These are phyloP conservation scores for Zygoascus meyerae DNA, from an alignment of 1,139 yeast species.

Conservation along the genomic window DNA sequence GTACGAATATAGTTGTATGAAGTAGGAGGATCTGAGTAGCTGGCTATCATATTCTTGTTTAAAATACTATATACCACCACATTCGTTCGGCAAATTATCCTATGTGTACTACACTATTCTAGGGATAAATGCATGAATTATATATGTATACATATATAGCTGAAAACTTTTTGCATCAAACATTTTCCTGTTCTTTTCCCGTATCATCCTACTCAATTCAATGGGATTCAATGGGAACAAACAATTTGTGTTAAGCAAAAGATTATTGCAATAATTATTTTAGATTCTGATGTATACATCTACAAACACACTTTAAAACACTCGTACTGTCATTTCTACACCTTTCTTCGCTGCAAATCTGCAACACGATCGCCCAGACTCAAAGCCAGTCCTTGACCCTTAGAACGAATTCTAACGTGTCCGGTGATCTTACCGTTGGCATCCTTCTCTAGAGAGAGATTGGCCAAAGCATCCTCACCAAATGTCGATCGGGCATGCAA, in stretches of 20 bases:
- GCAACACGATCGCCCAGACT: slow-evolving; percentile 94
- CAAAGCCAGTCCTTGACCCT: slow-evolving; percentile 96
- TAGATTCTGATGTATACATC: not conserved
- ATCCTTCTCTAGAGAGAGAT: slow-evolving; percentile 84
- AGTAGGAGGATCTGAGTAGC: too few relatives aligned
- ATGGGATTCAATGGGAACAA: too few relatives aligned
- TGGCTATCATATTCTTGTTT: too few relatives aligned
- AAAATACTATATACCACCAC: too few relatives aligned
- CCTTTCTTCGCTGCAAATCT: slow-evolving; percentile 26
- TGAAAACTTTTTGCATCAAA: not conserved
- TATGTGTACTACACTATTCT: not conserved
- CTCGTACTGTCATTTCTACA: not conserved
- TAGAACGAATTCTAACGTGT: slow-evolving; percentile 92
- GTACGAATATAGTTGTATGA: not conserved
- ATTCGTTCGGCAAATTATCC: too few relatives aligned
- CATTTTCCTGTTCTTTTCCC: not conserved
- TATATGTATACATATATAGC: not conserved
- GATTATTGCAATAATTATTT: too few relatives aligned
- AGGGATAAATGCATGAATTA: too few relatives aligned
- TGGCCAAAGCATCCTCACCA: slow-evolving; percentile 97
- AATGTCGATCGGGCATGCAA: slow-evolving; percentile 88
- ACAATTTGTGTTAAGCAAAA: too few relatives aligned
- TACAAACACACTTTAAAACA: not conserved
- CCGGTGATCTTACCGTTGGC: slow-evolving; percentile 74
- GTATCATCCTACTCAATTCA: too few relatives aligned